These are phyloP conservation scores for Haplosporangium sp. DNA, from an alignment of 371 early-diverging fungal species.

Conservation along the genomic window DNA sequence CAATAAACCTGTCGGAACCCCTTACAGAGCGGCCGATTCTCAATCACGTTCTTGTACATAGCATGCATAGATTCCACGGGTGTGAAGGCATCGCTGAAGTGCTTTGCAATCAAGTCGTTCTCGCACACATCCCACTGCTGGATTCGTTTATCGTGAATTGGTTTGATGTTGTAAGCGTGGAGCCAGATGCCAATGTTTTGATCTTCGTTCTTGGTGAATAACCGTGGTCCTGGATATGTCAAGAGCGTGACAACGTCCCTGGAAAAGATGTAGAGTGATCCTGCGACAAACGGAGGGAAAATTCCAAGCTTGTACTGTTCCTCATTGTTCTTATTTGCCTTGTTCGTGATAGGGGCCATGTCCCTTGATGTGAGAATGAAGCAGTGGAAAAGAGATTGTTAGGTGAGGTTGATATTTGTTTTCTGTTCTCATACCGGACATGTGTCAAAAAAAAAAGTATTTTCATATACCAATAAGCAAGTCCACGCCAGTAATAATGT, in stretches of 20 bases:
- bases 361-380: slow-evolving; percentile 41
- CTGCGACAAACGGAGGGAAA: slow-evolving; percentile 68
- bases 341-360: slow-evolving; percentile 51
- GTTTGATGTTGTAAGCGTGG: slow-evolving; percentile 64
- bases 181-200: slow-evolving; percentile 71
- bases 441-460: neutral
- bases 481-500: slow-evolving; percentile 66
- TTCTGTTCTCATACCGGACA: neutral
- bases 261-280: slow-evolving; percentile 65
- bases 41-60: slow-evolving; percentile 63
- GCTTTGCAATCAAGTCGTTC: slow-evolving; percentile 67
- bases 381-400: neutral
- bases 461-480: slow-evolving; percentile 63
- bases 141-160: slow-evolving; percentile 67
- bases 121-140: slow-evolving; percentile 67
- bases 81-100: slow-evolving; percentile 49
- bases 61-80: slow-evolving; percentile 53
- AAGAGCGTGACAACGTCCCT: slow-evolving; percentile 61
- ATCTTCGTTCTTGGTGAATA: slow-evolving; percentile 62
- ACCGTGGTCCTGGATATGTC: slow-evolving; percentile 58
- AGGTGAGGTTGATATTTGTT: neutral
- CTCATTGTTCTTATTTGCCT: slow-evolving; percentile 60
- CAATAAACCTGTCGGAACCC: slow-evolving; percentile 60
- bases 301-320: slow-evolving; percentile 62
- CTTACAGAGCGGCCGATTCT: slow-evolving; percentile 53